phyloP scores from a whole-genome alignment of 1,139 yeast species.

The Diutina mesorugosa region DNA sequence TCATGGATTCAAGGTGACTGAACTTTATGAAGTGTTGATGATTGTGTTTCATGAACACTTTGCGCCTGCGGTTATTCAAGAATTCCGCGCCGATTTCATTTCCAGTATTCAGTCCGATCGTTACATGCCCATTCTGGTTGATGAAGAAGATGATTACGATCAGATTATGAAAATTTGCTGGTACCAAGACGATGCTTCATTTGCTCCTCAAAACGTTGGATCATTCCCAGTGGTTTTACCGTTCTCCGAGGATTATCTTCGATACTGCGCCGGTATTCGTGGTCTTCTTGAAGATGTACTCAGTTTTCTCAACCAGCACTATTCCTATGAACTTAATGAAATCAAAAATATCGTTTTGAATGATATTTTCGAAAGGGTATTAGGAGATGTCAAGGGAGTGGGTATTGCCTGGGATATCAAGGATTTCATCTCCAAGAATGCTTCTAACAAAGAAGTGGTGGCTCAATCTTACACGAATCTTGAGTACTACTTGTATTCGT shows the following conservation, averaged over 20 bases:
- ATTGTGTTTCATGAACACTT: conserved; percentile 45
- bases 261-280: conserved; percentile 66
- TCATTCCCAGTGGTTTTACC: conserved; percentile 67
- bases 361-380: conserved; percentile 53
- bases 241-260: conserved; percentile 79
- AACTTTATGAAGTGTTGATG: conserved; percentile 52
- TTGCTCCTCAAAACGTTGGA: conserved; percentile 22
- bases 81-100: conserved; percentile 51
- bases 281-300: conserved; percentile 51
- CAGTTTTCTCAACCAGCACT: conserved; percentile 55
- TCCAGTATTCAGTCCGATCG: conserved; percentile 65
- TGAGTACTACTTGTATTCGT: conserved; percentile 65
- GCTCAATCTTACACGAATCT: conserved; percentile 82
- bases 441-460: conserved; percentile 76
- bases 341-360: conserved; percentile 38
- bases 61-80: conserved; percentile 40
- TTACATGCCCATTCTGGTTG: conserved; percentile 74
- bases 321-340: conserved; percentile 33
- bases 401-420: conserved; percentile 59
- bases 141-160: conserved; percentile 45
- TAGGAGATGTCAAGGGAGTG: conserved; percentile 35
- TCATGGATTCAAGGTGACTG: conserved; percentile 46
- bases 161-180: conserved; percentile 55
- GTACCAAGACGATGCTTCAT: conserved; percentile 44
- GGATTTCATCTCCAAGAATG: conserved; percentile 42